These are phyloP conservation scores for Penicillium fuscoglaucum DNA, from an alignment of 2,329 filamentous ascomycete genomes.

Conservation along the genomic window DNA sequence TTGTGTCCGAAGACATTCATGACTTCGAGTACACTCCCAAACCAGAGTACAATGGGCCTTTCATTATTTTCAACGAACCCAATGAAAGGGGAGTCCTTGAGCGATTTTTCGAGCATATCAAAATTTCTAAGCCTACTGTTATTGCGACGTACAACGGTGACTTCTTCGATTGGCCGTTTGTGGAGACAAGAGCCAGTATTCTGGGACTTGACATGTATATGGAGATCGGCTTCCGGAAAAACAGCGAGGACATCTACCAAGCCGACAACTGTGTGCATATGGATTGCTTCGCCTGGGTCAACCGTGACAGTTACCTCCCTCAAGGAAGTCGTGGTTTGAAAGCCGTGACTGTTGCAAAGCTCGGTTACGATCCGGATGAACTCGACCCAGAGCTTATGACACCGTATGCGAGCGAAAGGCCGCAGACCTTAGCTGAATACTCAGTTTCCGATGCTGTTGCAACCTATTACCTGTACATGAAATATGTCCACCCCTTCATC, in stretches of 20 bases:
- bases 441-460: slow-evolving; percentile 98
- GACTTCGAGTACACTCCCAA: slow-evolving; percentile 99
- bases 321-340: slow-evolving; percentile 97
- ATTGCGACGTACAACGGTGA: slow-evolving; percentile 99
- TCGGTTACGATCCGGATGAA: slow-evolving; percentile 97
- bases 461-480: slow-evolving; percentile 99
- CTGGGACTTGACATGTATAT: slow-evolving; percentile 99
- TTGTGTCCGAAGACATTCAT: slow-evolving; percentile 93
- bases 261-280: slow-evolving; percentile 96
- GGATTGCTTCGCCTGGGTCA: slow-evolving; percentile 99
- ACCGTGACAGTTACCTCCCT: slow-evolving; percentile 94
- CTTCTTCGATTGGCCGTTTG: slow-evolving; percentile 99
- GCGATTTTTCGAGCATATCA: slow-evolving; percentile 92
- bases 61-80: slow-evolving; percentile 98
- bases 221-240: slow-evolving; percentile 95
- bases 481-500: slow-evolving; percentile 99
- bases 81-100: slow-evolving; percentile 87
- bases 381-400: slow-evolving; percentile 98
- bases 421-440: slow-evolving; percentile 93
- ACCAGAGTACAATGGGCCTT: slow-evolving; percentile 90
- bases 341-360: slow-evolving; percentile 94
- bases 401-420: slow-evolving; percentile 78
- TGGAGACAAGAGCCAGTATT: slow-evolving; percentile 88
- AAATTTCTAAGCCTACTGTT: slow-evolving; percentile 89
- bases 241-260: slow-evolving; percentile 93